Percentiles rank a stretch among this genome's conserved stretches.
Evolutionary conservation across 2,329 filamentous ascomycete species (phyloP).

Genomic region (Aphanoascus verrucosus): DNA sequence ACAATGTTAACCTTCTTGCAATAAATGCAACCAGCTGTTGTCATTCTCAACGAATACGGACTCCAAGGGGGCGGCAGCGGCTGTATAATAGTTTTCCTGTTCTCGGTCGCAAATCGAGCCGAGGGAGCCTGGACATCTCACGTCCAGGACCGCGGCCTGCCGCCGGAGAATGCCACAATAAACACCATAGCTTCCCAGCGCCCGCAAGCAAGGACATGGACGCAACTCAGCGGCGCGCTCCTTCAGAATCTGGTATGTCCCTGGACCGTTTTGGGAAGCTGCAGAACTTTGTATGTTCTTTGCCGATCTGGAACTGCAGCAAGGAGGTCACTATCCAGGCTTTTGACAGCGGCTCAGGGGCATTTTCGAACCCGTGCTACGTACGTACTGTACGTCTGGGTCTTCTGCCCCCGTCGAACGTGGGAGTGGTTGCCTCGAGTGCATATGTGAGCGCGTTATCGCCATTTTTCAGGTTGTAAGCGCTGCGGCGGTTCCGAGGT

Average conservation of each 20-base stretch:
- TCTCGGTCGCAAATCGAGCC: slow-evolving; percentile 1
- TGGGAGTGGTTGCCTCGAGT: too few relatives aligned
- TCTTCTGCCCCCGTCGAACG: too few relatives aligned
- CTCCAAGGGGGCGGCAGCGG: too few relatives aligned
- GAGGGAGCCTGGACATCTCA: slow-evolving; percentile 7
- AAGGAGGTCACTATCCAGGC: background rate
- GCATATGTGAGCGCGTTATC: too few relatives aligned
- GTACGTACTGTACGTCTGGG: too few relatives aligned
- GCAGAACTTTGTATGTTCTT: slow-evolving; percentile 13
- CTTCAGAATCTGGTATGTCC: slow-evolving; percentile 11
- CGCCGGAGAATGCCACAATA: slow-evolving; percentile 7
- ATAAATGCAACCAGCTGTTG: too few relatives aligned
- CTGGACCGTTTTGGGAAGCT: slow-evolving; percentile 13
- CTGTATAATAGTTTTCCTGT: slow-evolving; percentile 11
- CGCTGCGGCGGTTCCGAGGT: too few relatives aligned
- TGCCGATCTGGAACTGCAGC: slow-evolving; percentile 8
- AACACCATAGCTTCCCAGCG: slow-evolving; percentile 7
- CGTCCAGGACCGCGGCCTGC: slow-evolving; percentile 11
- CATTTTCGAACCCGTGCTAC: too few relatives aligned
- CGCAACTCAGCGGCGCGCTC: background rate
- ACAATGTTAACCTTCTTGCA: too few relatives aligned
- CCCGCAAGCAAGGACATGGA: background rate
- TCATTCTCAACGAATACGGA: too few relatives aligned
- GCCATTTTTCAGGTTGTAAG: too few relatives aligned
- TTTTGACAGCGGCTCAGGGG: too few relatives aligned